Evolutionary conservation across 2,329 filamentous ascomycete genomes (phyloP).

Genomic region (Diaporthe vexans): DNA sequence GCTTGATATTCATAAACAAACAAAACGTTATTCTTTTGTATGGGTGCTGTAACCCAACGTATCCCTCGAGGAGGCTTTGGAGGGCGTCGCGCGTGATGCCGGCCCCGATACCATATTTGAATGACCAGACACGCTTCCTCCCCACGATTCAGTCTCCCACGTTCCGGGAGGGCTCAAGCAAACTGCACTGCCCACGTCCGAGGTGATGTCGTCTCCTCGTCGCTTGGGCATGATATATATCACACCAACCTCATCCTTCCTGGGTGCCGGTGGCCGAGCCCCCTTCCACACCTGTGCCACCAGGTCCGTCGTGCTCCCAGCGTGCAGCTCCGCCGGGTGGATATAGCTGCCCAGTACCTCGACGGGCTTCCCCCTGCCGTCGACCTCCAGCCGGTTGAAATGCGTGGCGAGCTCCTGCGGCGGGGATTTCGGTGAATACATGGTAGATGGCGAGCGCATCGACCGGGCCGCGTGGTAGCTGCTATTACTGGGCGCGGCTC

Average conservation of each 20-base stretch:
- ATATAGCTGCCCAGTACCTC: constrained; percentile 31
- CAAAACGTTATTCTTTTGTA: constrained; percentile 5
- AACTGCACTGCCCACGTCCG: neutral
- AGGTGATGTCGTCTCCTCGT: neutral
- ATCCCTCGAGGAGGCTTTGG: constrained; percentile 17
- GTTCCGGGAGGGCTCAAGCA: constrained; percentile 1
- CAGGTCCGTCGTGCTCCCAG: constrained; percentile 35
- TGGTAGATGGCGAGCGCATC: neutral
- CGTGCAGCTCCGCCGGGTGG: constrained; percentile 39
- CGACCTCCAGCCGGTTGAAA: constrained; percentile 36
- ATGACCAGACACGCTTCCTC: neutral
- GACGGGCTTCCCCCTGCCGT: constrained; percentile 16
- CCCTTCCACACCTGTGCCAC: constrained; percentile 17
- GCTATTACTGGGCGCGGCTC: neutral
- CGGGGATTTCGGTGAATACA: neutral
- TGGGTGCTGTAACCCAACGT: constrained; percentile 7
- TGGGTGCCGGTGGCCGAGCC: neutral
- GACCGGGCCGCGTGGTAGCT: constrained; percentile 15
- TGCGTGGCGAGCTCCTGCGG: constrained; percentile 38
- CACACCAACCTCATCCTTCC: constrained; percentile 12
- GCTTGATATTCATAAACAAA: neutral
- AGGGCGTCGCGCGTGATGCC: neutral
- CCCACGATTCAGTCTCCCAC: constrained; percentile 26
- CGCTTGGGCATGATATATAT: neutral
- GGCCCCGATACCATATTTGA: neutral